phyloP scores from a whole-genome alignment of 805 yeast genomes.

The Trichomonascus vanleenenianus region DNA sequence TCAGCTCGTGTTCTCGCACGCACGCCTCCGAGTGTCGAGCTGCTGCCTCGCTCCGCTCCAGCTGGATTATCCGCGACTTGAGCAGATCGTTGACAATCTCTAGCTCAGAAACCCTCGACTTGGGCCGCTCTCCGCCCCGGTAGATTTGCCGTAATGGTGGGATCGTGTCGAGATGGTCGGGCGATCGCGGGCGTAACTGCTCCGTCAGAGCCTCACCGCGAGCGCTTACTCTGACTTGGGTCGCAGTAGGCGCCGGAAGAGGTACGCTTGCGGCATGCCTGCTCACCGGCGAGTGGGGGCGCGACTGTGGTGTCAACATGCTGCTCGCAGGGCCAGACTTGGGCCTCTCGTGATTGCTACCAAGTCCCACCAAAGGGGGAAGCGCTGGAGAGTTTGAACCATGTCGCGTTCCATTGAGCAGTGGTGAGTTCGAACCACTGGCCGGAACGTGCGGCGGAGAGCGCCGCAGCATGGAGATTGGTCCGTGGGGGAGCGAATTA shows the following conservation, averaged over 20 bases:
- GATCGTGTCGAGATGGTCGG: slow-evolving; percentile 8
- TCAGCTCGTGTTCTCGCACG: slow-evolving; percentile 6
- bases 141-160: slow-evolving; percentile 10
- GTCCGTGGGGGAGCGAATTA: too few relatives aligned
- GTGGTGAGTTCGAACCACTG: background rate
- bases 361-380: slow-evolving; percentile 1
- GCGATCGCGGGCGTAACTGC: slow-evolving; percentile 16
- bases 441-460: background rate
- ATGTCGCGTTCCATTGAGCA: too few relatives aligned
- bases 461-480: background rate
- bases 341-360: background rate
- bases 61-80: slow-evolving; percentile 53
- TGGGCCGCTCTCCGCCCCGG: background rate
- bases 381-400: slow-evolving; percentile 12
- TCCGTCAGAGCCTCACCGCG: slow-evolving; percentile 14
- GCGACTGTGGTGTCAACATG: slow-evolving; percentile 20
- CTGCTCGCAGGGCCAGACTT: slow-evolving; percentile 6
- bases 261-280: slow-evolving; percentile 1
- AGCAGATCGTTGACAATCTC: slow-evolving; percentile 79
- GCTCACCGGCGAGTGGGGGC: slow-evolving; percentile 18
- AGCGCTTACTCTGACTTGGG: slow-evolving; percentile 3
- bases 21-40: slow-evolving; percentile 15
- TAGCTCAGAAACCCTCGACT: slow-evolving; percentile 52
- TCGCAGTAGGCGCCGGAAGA: background rate
- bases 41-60: slow-evolving; percentile 46